These are phyloP conservation scores for Kuraishia piskuri DNA, from an alignment of 805 yeast genomes.

Conservation along the genomic window DNA sequence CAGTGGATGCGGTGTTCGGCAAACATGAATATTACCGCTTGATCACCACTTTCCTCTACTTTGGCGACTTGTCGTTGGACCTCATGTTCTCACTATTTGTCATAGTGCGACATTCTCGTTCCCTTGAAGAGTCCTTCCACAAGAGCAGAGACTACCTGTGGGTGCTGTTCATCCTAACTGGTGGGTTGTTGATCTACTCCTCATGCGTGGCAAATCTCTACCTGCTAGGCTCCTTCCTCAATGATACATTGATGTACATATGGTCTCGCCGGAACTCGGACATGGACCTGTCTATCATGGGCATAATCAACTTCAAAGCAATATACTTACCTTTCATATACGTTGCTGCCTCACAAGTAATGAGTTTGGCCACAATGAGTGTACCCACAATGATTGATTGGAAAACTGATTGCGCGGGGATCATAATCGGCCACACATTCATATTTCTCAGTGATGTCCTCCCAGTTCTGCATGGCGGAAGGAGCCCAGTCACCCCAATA, in stretches of 20 bases:
- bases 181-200: constrained; percentile 23
- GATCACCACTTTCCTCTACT: constrained; percentile 27
- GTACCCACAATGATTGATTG: constrained; percentile 4
- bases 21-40: constrained; percentile 29
- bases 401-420: constrained; percentile 23
- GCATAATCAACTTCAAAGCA: constrained; percentile 31
- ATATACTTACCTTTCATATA: constrained; percentile 35
- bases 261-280: constrained; percentile 39
- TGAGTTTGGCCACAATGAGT: constrained; percentile 10
- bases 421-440: constrained; percentile 32
- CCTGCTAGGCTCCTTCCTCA: constrained; percentile 30
- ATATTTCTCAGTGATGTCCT: constrained; percentile 30
- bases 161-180: constrained; percentile 23
- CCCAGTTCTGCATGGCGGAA: constrained; percentile 28
- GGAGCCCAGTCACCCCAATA: constrained; percentile 29
- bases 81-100: constrained; percentile 24
- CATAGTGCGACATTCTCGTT: constrained; percentile 27
- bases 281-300: constrained; percentile 28
- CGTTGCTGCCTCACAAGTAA: constrained; percentile 16
- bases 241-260: constrained; percentile 30
- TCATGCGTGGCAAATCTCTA: constrained; percentile 17
- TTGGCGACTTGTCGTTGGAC: constrained; percentile 30
- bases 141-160: constrained; percentile 29
- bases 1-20: constrained; percentile 28
- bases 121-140: constrained; percentile 26